These are phyloP conservation scores for Dothidotthia symphoricarpi DNA, from an alignment of 2,329 filamentous ascomycete species.

Conservation along the genomic window DNA sequence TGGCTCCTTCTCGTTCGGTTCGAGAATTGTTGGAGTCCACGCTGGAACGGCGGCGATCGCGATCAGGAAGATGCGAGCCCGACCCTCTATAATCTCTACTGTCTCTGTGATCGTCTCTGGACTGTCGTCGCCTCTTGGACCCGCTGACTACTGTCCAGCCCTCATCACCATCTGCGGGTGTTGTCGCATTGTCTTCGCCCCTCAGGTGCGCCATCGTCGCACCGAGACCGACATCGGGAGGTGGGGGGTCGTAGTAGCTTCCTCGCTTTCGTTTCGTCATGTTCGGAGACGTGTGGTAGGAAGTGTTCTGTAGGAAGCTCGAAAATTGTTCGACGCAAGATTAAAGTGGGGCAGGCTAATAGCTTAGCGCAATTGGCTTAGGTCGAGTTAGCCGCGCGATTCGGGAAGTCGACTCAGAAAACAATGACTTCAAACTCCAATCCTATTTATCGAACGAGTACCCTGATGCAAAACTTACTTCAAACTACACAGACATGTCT, in stretches of 20 bases:
- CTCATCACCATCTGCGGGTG: conserved; percentile 17
- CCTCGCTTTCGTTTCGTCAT: conserved; percentile 37
- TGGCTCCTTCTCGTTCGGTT: not conserved
- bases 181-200: conserved; percentile 13
- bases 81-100: not conserved
- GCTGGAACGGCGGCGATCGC: conserved; percentile 5
- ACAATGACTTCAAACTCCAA: too few species aligned
- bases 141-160: conserved; percentile 33
- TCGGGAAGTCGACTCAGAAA: too few species aligned
- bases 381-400: too few species aligned
- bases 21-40: conserved; percentile 1
- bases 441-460: too few species aligned
- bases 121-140: conserved; percentile 21
- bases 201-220: conserved; percentile 31
- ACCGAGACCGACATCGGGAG: conserved; percentile 29
- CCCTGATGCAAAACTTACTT: too few species aligned
- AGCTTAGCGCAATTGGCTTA: not conserved
- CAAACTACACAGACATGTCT: too few species aligned
- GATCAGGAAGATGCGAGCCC: conserved; percentile 6
- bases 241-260: conserved; percentile 15
- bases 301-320: not conserved
- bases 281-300: conserved; percentile 10
- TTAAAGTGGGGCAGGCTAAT: not conserved
- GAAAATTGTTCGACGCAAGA: conserved; percentile 6
- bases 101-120: conserved; percentile 3